These are phyloP conservation scores for Solanum boliviense DNA, from an alignment of 257 asterid genomes.

Conservation along the genomic window DNA sequence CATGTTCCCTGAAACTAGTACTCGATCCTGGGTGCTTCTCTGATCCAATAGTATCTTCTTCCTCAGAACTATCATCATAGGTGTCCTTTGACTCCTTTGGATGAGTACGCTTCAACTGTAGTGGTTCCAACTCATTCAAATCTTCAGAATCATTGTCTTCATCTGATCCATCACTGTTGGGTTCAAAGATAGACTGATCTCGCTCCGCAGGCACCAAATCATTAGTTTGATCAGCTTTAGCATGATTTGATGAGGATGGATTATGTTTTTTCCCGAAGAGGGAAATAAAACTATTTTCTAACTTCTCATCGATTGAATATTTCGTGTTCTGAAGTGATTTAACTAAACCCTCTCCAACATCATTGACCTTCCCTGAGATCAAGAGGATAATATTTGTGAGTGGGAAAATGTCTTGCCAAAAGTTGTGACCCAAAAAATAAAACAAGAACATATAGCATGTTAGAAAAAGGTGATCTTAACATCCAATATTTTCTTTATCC, in stretches of 20 bases:
- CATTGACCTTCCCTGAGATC: slow-evolving; percentile 50
- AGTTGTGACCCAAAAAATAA: background rate
- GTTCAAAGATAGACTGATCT: slow-evolving; percentile 22
- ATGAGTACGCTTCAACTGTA: slow-evolving; percentile 12
- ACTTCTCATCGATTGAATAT: slow-evolving; percentile 72
- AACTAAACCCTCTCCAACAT: slow-evolving; percentile 82
- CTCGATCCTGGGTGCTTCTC: slow-evolving; percentile 18
- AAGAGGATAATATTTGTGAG: background rate
- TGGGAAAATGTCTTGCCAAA: background rate
- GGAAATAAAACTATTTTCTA: slow-evolving; percentile 57
- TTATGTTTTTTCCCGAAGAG: slow-evolving; percentile 46
- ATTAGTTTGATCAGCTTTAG: slow-evolving; percentile 7
- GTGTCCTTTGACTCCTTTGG: slow-evolving; percentile 9
- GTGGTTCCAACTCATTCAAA: slow-evolving; percentile 20
- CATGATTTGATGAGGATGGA: slow-evolving; percentile 16
- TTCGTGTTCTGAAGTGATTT: slow-evolving; percentile 76
- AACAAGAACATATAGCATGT: background rate
- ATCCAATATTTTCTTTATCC: background rate
- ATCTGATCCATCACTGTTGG: slow-evolving; percentile 27
- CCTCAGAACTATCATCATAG: slow-evolving; percentile 38
- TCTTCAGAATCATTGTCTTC: slow-evolving; percentile 43
- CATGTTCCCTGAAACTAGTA: slow-evolving; percentile 36
- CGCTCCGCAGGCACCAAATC: slow-evolving; percentile 27
- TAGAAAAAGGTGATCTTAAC: background rate
- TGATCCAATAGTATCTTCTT: slow-evolving; percentile 29